These are phyloP conservation scores for Tolypocladium endophyticum DNA, from an alignment of 2,329 filamentous ascomycete genomes.

Conservation along the genomic window DNA sequence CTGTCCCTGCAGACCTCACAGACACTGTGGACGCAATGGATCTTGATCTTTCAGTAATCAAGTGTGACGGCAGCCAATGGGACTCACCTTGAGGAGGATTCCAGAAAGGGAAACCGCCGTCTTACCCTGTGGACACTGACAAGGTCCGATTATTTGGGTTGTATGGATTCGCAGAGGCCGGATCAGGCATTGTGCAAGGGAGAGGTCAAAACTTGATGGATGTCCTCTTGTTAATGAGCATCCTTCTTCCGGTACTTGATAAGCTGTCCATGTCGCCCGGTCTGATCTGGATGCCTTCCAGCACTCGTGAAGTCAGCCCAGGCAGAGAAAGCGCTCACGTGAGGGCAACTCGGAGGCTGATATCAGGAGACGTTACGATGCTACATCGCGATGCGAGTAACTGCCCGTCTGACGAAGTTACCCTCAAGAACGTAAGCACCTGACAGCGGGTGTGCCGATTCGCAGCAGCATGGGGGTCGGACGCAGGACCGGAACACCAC, in stretches of 20 bases:
- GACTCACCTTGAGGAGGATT: slow-evolving; percentile 31
- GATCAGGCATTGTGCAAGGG: background rate
- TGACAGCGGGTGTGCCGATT: background rate
- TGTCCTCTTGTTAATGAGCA: background rate
- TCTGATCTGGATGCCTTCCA: background rate
- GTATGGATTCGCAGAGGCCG: background rate
- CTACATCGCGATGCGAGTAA: background rate
- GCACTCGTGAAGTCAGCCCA: background rate
- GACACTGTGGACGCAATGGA: slow-evolving; percentile 42
- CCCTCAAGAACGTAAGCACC: background rate
- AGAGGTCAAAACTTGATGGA: background rate
- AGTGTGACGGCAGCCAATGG: background rate
- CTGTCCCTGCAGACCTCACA: slow-evolving; percentile 41
- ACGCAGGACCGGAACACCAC: background rate
- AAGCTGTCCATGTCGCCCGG: background rate
- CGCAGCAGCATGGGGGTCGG: background rate
- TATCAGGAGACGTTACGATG: background rate
- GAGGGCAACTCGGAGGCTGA: background rate
- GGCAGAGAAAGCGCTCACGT: background rate
- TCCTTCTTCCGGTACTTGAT: background rate
- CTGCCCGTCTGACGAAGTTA: background rate
- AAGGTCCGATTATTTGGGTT: too few relatives aligned
- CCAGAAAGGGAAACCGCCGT: slow-evolving; percentile 32
- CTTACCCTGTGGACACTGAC: slow-evolving; percentile 24
- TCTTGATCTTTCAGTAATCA: slow-evolving; percentile 11